Conservation (phyloP, 306 rosid genomes). For the Rosa persica region DNA sequence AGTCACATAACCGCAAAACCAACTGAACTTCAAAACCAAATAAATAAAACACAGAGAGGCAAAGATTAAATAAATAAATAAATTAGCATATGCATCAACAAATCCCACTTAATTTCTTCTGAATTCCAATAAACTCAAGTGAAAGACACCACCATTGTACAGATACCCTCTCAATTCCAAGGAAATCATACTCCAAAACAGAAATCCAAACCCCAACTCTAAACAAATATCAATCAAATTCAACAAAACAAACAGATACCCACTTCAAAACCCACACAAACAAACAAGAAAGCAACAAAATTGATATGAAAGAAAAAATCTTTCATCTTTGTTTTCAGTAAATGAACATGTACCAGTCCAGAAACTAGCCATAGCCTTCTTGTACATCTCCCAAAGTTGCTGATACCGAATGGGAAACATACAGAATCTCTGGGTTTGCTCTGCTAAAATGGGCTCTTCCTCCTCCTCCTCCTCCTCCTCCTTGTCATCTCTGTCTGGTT, state of each 20-base stretch:
- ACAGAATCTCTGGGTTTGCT: slow-evolving; percentile 76
- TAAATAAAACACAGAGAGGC: background rate
- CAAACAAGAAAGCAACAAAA: slow-evolving; percentile 5
- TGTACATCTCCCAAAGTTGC: slow-evolving; percentile 92
- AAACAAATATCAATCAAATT: background rate
- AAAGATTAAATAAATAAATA: background rate
- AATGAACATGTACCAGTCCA: slow-evolving; percentile 73
- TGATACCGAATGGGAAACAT: slow-evolving; percentile 80
- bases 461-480: slow-evolving; percentile 52
- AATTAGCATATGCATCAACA: background rate
- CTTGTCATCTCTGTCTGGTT: slow-evolving; percentile 15
- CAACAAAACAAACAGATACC: background rate
- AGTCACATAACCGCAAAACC: slow-evolving; percentile 9
- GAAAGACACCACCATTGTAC: background rate
- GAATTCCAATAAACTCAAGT: background rate
- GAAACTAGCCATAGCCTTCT: slow-evolving; percentile 90
- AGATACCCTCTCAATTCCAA: background rate
- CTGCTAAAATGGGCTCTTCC: slow-evolving; percentile 66
- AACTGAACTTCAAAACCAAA: slow-evolving; percentile 6
- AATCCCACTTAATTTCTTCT: slow-evolving; percentile 1
- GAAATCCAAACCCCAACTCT: background rate
- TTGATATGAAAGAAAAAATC: background rate
- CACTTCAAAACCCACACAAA: slow-evolving; percentile 1
- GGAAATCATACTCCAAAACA: background rate
- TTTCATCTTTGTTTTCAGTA: background rate